Percentiles rank a stretch among this genome's conserved stretches.
Evolutionary conservation across 2,329 filamentous ascomycete genomes (phyloP).

Genomic region (Corniculantispora saksenae): DNA sequence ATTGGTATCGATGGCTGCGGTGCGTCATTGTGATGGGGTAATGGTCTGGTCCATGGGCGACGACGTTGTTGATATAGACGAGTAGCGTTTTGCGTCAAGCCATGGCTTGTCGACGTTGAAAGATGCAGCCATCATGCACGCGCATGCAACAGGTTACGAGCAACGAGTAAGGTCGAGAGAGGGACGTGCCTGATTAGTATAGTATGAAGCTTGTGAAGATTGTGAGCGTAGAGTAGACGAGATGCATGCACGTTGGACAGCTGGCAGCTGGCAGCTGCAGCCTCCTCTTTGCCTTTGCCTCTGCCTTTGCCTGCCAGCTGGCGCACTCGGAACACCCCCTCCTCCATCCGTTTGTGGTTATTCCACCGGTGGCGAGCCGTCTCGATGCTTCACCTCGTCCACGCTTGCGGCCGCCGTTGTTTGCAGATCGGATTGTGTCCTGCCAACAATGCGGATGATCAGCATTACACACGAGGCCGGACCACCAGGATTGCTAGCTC

Average conservation of each 20-base stretch:
- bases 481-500: neutral
- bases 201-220: neutral
- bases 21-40: constrained; percentile 12
- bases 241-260: neutral
- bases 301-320: neutral
- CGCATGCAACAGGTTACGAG: neutral
- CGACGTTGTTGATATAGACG: neutral
- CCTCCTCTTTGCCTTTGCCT: neutral
- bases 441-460: constrained; percentile 13
- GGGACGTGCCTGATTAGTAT: neutral
- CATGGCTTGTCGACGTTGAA: constrained; percentile 10
- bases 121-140: constrained; percentile 14
- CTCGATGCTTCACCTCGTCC: constrained; percentile 1
- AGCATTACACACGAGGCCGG: constrained; percentile 6
- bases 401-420: neutral
- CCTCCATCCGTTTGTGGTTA: constrained; percentile 5
- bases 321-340: neutral
- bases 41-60: neutral
- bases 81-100: constrained; percentile 8
- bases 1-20: neutral
- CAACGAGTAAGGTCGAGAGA: neutral
- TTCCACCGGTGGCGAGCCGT: neutral
- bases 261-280: constrained; percentile 2
- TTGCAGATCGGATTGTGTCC: constrained; percentile 13
- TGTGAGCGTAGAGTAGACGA: neutral